Evolutionary conservation across 2,329 filamentous ascomycete genomes (phyloP).

Genomic region (Polytolypa hystricis): DNA sequence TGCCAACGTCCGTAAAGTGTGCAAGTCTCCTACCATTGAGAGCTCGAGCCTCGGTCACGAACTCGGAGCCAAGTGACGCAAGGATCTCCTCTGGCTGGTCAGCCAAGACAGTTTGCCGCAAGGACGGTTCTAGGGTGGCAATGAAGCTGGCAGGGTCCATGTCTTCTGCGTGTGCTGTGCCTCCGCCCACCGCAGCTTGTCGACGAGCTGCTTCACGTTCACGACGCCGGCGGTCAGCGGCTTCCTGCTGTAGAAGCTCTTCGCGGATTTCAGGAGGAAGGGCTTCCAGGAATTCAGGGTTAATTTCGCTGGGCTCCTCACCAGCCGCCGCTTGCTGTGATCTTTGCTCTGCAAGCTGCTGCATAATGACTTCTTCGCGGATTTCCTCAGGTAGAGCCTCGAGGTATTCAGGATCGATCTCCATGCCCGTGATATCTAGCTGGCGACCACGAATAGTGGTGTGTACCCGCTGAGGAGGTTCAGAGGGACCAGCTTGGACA

Average conservation of each 20-base stretch:
- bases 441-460: constrained; percentile 78
- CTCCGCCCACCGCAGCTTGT: constrained; percentile 43
- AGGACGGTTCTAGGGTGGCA: constrained; percentile 71
- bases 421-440: constrained; percentile 85
- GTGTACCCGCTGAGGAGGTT: constrained; percentile 51
- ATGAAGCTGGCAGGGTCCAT: constrained; percentile 92
- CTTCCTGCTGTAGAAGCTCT: constrained; percentile 85
- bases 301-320: constrained; percentile 57
- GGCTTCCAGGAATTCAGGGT: constrained; percentile 87
- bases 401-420: constrained; percentile 89
- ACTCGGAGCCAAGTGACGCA: constrained; percentile 69
- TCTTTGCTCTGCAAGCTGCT: constrained; percentile 73
- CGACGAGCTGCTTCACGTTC: constrained; percentile 73
- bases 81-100: constrained; percentile 86
- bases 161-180: constrained; percentile 53
- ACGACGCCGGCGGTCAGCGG: constrained; percentile 73
- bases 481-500: constrained; percentile 36
- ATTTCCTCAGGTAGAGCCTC: constrained; percentile 96
- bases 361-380: constrained; percentile 88
- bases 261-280: constrained; percentile 80
- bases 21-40: constrained; percentile 48
- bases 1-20: constrained; percentile 39
- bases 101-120: constrained; percentile 77
- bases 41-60: constrained; percentile 75
- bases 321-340: constrained; percentile 60